A percentile compares a stretch with the other conserved stretches of the same genome.
Conservation (phyloP, 2,329 filamentous ascomycete genomes). For the Aspergillus japonicus region DNA sequence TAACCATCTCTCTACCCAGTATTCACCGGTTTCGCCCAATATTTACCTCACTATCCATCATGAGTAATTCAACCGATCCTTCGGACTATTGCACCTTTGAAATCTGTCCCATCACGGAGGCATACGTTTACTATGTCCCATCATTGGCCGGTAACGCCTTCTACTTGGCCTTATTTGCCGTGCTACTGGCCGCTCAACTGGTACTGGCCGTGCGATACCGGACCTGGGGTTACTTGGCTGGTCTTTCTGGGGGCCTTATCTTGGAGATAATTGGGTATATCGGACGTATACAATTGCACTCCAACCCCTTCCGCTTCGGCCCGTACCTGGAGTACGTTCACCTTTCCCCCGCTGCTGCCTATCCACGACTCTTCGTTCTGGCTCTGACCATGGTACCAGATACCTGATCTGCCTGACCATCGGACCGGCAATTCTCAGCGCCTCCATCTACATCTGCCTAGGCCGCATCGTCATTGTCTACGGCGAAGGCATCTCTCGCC, state of each 20-base stretch:
- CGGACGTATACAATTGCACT: slow-evolving; percentile 56
- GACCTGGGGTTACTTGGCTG: slow-evolving; percentile 53
- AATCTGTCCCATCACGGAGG: slow-evolving; percentile 36
- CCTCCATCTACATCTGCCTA: slow-evolving; percentile 9
- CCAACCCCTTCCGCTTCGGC: slow-evolving; percentile 46
- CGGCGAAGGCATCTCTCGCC: slow-evolving; percentile 8
- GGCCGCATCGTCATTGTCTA: slow-evolving; percentile 16
- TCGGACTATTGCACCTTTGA: slow-evolving; percentile 35
- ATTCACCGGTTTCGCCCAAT: too few relatives aligned
- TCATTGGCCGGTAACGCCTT: slow-evolving; percentile 53
- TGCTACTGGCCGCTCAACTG: slow-evolving; percentile 44
- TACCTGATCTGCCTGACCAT: too few relatives aligned
- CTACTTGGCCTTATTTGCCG: slow-evolving; percentile 53
- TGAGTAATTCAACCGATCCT: not conserved
- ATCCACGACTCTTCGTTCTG: too few relatives aligned
- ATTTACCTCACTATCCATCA: too few relatives aligned
- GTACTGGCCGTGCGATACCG: slow-evolving; percentile 47
- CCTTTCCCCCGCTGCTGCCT: too few relatives aligned
- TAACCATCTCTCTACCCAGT: too few relatives aligned
- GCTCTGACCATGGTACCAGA: not conserved
- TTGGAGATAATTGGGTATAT: slow-evolving; percentile 61
- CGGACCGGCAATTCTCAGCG: not conserved
- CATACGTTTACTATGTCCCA: slow-evolving; percentile 56
- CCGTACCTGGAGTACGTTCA: slow-evolving; percentile 45
- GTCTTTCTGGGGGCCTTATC: slow-evolving; percentile 54